Base-by-base conservation (phyloP, 2,329 filamentous ascomycete genomes). In the Aspergillus amoenus region DNA sequence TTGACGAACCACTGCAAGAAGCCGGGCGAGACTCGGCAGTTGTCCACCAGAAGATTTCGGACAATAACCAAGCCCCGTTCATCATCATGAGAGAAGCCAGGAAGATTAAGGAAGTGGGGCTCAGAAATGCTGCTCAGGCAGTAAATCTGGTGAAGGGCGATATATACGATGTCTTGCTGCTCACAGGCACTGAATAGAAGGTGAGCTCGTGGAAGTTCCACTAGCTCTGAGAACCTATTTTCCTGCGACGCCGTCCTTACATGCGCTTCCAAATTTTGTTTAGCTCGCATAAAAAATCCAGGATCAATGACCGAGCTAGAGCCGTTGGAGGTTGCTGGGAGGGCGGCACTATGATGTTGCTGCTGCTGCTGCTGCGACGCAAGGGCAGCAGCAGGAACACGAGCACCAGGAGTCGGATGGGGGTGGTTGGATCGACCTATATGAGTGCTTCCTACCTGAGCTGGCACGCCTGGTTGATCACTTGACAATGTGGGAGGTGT, bases 81-180 rank as follows among this genome's bases (percentile, higher is more conserved):
- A 11, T 72, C 59, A 5, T 61, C 48, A n/a, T 59, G 57, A 3
- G 76, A 63, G 45, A 76, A 67, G 1, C 73, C 70, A 12, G 79
- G 66, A 3, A 78, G 59, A 12, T 50, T 64, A 15, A 79, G 71
- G 4, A 82, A 66, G 3, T 67, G 59, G 1, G 62, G 52, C 0
- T 70, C 73, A 17, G 76, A 68, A 3, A 73, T 56, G 3, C 79
- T 80, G 80, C 82, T 84, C 18, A 82, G 66, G 66, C 86, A 89
- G 68, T 84, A 87, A 2, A 88, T 58, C 66, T 90, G 87, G 66
- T 90, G 88, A 12, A 89, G 68, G 5, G 81, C 77, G 49, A 91
- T 64, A 67, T 88, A 92, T 66, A 89, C 84, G 46, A 76, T 60
- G 68, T 93, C 89, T 4, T 79, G 70, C 0, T 68, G 64, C 2